These are phyloP conservation scores for Colletotrichum phormii DNA, from an alignment of 2,329 filamentous ascomycete genomes.

Conservation along the genomic window DNA sequence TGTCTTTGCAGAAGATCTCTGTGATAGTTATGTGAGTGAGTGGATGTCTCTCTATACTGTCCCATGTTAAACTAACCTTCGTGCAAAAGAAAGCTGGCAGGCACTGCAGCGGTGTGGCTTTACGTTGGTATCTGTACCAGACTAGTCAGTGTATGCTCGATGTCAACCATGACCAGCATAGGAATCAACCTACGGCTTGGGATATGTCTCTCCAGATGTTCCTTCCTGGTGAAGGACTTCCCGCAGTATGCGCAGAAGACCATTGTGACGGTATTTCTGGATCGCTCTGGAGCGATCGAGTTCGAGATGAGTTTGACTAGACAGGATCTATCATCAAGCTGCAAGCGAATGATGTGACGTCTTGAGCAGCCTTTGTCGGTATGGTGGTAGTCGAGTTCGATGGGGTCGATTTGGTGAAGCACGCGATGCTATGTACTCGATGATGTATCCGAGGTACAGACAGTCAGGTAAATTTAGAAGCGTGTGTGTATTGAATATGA, in stretches of 20 bases:
- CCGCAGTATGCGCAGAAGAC: slow-evolving; percentile 67
- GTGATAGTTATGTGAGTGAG: slow-evolving; percentile 38
- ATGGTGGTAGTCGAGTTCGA: not conserved
- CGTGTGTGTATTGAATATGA: not conserved
- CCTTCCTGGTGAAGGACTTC: slow-evolving; percentile 66
- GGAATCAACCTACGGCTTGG: slow-evolving; percentile 57
- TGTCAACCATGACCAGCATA: not conserved
- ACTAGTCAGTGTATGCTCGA: slow-evolving; percentile 30
- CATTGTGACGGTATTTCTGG: slow-evolving; percentile 42
- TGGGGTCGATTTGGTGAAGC: not conserved
- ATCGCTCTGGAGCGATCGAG: slow-evolving; percentile 2
- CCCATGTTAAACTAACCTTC: slow-evolving; percentile 51
- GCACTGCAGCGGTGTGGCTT: slow-evolving; percentile 63
- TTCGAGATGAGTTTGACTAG: not conserved
- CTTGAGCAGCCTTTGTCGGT: not conserved
- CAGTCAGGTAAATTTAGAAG: not conserved
- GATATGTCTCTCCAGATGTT: slow-evolving; percentile 67
- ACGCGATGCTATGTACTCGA: not conserved
- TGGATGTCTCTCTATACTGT: not conserved
- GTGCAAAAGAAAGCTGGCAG: slow-evolving; percentile 62
- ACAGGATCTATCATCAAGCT: slow-evolving; percentile 18
- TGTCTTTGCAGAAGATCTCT: slow-evolving; percentile 65
- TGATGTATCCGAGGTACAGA: not conserved
- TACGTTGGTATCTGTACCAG: slow-evolving; percentile 61
- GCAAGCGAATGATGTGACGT: not conserved